Evolutionary conservation across 768 basidiomycete genomes (phyloP), one percentile per base, ranked within the genome.

Genomic region (Boletus speciosus): DNA sequence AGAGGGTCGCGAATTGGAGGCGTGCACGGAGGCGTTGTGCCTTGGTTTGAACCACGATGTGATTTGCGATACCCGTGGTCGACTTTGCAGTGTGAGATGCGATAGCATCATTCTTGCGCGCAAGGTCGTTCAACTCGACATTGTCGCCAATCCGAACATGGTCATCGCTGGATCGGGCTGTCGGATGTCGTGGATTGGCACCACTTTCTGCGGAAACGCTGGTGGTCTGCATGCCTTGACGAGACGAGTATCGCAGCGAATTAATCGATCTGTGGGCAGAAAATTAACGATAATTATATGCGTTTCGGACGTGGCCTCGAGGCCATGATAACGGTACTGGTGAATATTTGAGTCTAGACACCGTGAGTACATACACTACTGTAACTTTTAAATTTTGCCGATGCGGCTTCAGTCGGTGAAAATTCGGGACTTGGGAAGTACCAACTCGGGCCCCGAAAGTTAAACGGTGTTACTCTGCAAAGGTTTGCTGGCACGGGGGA

Each of bases 1-100:
- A 75, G 2, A 75, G 62, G 1, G 70, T 59, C 9, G 47, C 56
- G 39, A 74, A 68, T 38, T 76, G 75, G n/a, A 73, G 55, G 3
- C 51, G 60, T 14, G 53, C 61, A 5, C 52, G 68, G 19, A 59
- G 47, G 9, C 51, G 51, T 46, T 69, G 72, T 15, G 52, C 49
- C 41, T 47, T 66, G 23, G 60, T 62, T 19, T 56, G 63, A 14
- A 39, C 37, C 6, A 50, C 43, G n/a, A 37, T 23, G 4, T 38
- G 12, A 5, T 40, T 25, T 25, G 44, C 3, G 19, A 8, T 16
- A n/a, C 5, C 39, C 8, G 27, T 6, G n/a, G 5, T 25, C 5
- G 32, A 8, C 14, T 21, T 15, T 31, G n/a, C 9, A 27, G 23
- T 36, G 10, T 41, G 42, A 12, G 32, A 7, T 32, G 7, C 6